Evolutionary conservation across 2,329 filamentous ascomycete species (phyloP).

Genomic region (Aspergillus ochraceoroseus): DNA sequence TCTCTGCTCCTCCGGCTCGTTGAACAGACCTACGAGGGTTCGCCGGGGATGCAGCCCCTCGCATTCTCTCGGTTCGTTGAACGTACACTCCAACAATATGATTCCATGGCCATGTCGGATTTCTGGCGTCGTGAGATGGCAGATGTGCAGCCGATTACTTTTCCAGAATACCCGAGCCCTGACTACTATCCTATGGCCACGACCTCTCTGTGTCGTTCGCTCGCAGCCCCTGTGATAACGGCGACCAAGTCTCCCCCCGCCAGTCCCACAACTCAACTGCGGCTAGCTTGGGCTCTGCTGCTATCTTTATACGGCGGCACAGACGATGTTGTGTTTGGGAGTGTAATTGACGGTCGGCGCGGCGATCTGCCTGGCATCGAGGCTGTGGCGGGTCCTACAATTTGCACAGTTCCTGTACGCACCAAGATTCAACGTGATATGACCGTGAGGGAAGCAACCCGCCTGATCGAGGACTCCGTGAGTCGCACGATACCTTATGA

Average conservation of each 20-base stretch:
- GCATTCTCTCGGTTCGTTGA: slow-evolving; percentile 1
- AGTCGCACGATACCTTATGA: slow-evolving; percentile 52
- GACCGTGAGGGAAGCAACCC: background rate
- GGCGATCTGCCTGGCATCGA: background rate
- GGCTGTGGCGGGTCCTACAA: background rate
- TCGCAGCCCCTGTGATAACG: no score
- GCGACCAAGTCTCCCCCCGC: background rate
- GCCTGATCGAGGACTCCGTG: background rate
- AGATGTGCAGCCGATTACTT: background rate
- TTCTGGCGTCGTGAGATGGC: slow-evolving; percentile 1
- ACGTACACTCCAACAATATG: background rate
- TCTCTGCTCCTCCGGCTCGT: background rate
- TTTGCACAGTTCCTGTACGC: background rate
- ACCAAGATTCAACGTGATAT: background rate
- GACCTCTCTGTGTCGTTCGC: no score
- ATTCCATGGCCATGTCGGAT: background rate
- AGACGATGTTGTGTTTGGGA: slow-evolving; percentile 1
- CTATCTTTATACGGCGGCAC: background rate
- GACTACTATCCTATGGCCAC: background rate
- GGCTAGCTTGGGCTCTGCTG: slow-evolving; percentile 1
- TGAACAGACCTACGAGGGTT: background rate
- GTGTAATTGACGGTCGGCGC: background rate
- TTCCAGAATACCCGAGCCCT: background rate
- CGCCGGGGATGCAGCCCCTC: background rate
- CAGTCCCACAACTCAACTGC: background rate